Evolutionary conservation across 768 basidiomycete genomes (phyloP).

Genomic region (Cystobasidium onofrii): DNA sequence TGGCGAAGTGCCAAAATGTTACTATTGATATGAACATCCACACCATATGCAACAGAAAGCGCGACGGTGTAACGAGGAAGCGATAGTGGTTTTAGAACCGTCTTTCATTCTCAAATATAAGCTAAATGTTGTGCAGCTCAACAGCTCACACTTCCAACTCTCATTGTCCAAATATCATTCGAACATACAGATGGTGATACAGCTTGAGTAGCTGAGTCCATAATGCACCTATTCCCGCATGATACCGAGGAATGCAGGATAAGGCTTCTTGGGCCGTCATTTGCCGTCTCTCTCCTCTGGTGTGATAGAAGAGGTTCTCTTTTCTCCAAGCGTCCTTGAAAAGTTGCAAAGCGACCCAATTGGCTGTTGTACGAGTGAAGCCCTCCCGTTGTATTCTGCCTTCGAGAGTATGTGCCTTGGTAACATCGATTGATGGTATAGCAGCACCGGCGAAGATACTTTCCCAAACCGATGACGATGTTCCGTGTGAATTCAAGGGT

Average conservation of each 20-base stretch:
- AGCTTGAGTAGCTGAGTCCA: background rate
- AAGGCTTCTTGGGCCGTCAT: background rate
- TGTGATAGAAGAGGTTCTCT: background rate
- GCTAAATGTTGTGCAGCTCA: too few relatives aligned
- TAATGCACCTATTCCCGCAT: background rate
- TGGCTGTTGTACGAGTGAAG: background rate
- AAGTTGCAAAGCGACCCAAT: background rate
- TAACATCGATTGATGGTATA: conserved; percentile 11
- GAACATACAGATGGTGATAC: background rate
- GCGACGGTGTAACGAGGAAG: too few relatives aligned
- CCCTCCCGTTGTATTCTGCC: background rate
- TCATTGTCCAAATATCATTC: background rate
- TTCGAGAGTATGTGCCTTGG: background rate
- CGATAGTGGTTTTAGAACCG: too few relatives aligned
- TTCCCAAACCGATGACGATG: background rate
- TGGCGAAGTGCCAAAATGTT: too few relatives aligned
- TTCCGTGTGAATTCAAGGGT: background rate
- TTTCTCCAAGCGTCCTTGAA: background rate
- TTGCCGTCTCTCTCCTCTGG: background rate
- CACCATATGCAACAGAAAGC: too few relatives aligned
- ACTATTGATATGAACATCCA: too few relatives aligned
- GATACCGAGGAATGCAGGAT: background rate
- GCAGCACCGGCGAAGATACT: background rate
- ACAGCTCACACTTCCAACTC: background rate
- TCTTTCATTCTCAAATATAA: too few relatives aligned